Evolutionary conservation across 1,284 basidiomycete species (phyloP).

Genomic region (Agaricales sp.): DNA sequence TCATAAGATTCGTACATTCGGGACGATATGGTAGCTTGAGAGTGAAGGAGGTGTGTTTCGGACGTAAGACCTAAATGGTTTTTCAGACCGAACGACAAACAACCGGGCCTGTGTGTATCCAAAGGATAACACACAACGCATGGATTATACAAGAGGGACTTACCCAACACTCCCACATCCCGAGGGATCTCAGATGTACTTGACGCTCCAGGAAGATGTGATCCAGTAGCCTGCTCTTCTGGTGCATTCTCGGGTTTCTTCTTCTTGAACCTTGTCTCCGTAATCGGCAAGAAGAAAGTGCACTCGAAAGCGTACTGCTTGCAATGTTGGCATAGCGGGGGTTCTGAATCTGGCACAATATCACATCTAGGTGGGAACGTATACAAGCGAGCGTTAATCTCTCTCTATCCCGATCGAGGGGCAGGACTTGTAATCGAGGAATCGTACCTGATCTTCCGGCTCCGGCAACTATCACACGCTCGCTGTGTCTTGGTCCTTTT

Average conservation of each 20-base stretch:
- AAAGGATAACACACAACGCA: neutral
- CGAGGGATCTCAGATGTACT: conserved; percentile 18
- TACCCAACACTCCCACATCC: conserved; percentile 55
- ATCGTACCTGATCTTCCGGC: conserved; percentile 84
- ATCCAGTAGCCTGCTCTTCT: conserved; percentile 26
- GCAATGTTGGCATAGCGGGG: conserved; percentile 77
- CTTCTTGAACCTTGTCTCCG: conserved; percentile 97
- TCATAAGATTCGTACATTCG: conserved; percentile 84
- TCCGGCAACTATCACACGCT: conserved; percentile 86
- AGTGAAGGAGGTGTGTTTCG: conserved; percentile 80
- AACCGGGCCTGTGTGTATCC: conserved; percentile 10
- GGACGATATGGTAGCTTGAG: conserved; percentile 75
- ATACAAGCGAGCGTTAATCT: conserved; percentile 3
- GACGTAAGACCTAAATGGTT: conserved; percentile 63
- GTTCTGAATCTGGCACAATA: conserved; percentile 32
- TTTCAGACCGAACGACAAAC: conserved; percentile 26
- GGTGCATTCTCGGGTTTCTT: conserved; percentile 64
- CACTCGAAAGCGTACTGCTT: conserved; percentile 87
- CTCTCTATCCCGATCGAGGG: conserved; percentile 35
- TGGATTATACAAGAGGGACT: conserved; percentile 18
- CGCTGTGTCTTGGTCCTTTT: conserved; percentile 88
- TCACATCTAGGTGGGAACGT: conserved; percentile 6
- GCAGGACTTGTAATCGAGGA: conserved; percentile 42
- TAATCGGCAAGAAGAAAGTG: conserved; percentile 95
- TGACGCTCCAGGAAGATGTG: neutral